These are phyloP conservation scores for Pelargonium fulgidum DNA, from an alignment of 441 rosid genomes.

Conservation along the genomic window DNA sequence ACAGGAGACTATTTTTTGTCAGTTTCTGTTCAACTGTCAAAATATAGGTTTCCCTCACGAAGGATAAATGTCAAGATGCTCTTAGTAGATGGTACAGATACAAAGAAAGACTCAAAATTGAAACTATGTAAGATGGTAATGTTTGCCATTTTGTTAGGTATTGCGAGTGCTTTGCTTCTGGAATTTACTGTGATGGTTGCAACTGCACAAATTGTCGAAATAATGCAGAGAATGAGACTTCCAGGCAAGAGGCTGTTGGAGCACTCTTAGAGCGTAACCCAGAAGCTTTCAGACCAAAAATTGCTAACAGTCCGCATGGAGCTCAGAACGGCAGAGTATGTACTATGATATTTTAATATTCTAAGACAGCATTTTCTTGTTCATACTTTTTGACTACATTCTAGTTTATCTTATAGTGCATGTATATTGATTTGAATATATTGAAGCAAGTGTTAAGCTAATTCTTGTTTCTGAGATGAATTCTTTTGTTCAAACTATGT, in stretches of 20 bases:
- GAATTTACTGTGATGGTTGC: slow-evolving; percentile 80
- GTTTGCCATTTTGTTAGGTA: slow-evolving; percentile 42
- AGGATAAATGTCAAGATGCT: not conserved
- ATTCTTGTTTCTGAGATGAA: not conserved
- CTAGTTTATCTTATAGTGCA: not conserved
- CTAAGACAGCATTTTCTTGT: not conserved
- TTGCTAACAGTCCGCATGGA: slow-evolving; percentile 77
- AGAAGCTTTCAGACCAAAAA: slow-evolving; percentile 81
- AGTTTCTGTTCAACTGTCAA: not conserved
- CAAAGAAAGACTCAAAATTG: not conserved
- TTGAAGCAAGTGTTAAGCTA: not conserved
- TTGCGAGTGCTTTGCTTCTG: slow-evolving; percentile 92
- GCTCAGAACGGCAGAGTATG: slow-evolving; percentile 51
- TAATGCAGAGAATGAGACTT: slow-evolving; percentile 66
- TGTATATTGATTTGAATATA: not conserved
- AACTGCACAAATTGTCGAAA: slow-evolving; percentile 72
- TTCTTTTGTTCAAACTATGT: too few species aligned
- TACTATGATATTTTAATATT: not conserved
- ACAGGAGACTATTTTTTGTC: not conserved
- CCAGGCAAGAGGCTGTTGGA: slow-evolving; percentile 66
- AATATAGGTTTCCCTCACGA: not conserved
- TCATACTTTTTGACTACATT: not conserved
- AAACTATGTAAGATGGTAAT: not conserved
- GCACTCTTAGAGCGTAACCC: slow-evolving; percentile 76
- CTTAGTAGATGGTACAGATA: not conserved